Evolutionary conservation across 2,329 filamentous ascomycete species (phyloP).

Genomic region (Lecanicillium sp.): DNA sequence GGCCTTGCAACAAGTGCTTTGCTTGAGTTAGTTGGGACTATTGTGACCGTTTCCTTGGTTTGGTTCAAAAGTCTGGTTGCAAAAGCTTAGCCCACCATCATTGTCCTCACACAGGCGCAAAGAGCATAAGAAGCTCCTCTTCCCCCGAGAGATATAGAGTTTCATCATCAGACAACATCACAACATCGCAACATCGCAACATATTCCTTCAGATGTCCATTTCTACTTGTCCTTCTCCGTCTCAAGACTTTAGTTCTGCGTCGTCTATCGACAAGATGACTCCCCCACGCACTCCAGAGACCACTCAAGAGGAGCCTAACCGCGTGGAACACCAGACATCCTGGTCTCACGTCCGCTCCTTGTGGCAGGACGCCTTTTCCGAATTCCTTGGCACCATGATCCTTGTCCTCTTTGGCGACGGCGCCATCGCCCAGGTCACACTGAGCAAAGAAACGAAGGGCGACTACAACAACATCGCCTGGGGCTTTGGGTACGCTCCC

Average conservation of each 20-base stretch:
- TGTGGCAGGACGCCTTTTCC: constrained; percentile 53
- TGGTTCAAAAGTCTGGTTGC: too few species aligned
- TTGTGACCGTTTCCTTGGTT: too few species aligned
- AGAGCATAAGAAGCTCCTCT: neutral
- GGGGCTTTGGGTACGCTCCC: constrained; percentile 42
- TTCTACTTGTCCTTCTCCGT: constrained; percentile 25
- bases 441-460: constrained; percentile 47
- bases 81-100: too few species aligned
- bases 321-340: constrained; percentile 21
- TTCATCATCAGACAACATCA: constrained; percentile 4
- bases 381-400: constrained; percentile 66
- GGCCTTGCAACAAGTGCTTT: too few species aligned
- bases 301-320: constrained; percentile 14
- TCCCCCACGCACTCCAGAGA: constrained; percentile 14
- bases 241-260: constrained; percentile 28
- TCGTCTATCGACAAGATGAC: constrained; percentile 28
- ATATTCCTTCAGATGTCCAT: constrained; percentile 14
- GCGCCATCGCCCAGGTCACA: constrained; percentile 63
- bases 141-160: constrained; percentile 6
- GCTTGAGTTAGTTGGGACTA: too few species aligned
- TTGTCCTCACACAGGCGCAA: too few species aligned
- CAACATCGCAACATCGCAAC: neutral
- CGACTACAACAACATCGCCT: constrained; percentile 43
- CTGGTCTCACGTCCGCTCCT: constrained; percentile 49
- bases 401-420: constrained; percentile 63